These are phyloP conservation scores for Barbarea vulgaris DNA, from an alignment of 345 rosid genomes.

Conservation along the genomic window DNA sequence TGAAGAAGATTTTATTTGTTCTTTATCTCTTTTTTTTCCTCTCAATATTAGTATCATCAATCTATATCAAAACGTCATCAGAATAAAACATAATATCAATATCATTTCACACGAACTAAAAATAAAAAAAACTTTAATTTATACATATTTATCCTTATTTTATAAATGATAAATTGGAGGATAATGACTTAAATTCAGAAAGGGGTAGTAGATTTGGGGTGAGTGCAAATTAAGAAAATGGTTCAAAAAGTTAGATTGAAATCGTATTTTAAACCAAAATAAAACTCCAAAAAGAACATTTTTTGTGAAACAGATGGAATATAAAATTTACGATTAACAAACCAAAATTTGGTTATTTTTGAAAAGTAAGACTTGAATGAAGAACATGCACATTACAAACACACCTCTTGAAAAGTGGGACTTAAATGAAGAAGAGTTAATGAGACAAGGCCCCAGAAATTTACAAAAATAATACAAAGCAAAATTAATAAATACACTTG, in stretches of 20 bases:
- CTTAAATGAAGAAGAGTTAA: slow-evolving; percentile 21
- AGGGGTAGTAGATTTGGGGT: background rate
- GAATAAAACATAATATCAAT: too few relatives aligned
- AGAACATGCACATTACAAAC: slow-evolving; percentile 11
- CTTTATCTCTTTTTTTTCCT: background rate
- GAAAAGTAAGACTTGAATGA: background rate
- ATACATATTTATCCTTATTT: too few relatives aligned
- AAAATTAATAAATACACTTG: slow-evolving; percentile 19
- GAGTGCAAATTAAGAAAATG: too few relatives aligned
- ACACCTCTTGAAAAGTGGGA: slow-evolving; percentile 12
- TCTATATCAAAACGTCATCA: too few relatives aligned
- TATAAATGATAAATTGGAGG: too few relatives aligned
- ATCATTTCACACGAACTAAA: too few relatives aligned
- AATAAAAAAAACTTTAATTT: too few relatives aligned
- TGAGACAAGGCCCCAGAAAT: slow-evolving; percentile 3
- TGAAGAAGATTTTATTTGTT: background rate
- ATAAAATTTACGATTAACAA: background rate
- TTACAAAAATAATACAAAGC: background rate
- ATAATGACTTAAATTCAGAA: too few relatives aligned
- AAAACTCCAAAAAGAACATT: background rate
- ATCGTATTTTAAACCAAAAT: background rate
- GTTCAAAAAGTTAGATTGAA: too few relatives aligned
- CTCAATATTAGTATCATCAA: background rate
- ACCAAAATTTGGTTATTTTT: slow-evolving; percentile 14
- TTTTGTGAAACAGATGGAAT: background rate